Conservation (phyloP, 169 alveolate species). For the Cryptosporidium xiaoi region DNA sequence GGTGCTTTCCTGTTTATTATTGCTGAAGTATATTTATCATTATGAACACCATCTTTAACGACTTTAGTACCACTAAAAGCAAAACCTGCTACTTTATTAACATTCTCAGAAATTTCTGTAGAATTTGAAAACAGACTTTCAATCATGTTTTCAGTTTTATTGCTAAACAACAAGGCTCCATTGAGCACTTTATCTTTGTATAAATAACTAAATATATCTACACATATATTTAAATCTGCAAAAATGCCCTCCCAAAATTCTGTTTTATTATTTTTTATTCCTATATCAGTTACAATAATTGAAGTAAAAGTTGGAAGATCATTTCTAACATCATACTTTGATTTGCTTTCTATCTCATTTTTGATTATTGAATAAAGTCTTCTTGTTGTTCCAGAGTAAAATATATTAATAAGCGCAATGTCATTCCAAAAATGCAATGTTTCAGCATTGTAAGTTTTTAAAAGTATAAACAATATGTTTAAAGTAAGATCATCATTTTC, state of each 20-base stretch:
- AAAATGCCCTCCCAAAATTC: constrained; percentile 41
- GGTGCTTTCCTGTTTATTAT: background rate
- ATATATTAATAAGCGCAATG: background rate
- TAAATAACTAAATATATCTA: background rate
- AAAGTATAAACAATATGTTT: constrained; percentile 6
- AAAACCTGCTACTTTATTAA: constrained; percentile 7
- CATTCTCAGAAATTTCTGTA: constrained; percentile 14
- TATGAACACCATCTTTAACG: background rate
- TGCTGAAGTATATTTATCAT: background rate
- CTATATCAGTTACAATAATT: background rate
- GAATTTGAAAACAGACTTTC: background rate
- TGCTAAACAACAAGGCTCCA: background rate
- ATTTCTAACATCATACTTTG: constrained; percentile 1
- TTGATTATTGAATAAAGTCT: constrained; percentile 14
- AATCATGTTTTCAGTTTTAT: background rate
- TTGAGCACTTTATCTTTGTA: background rate
- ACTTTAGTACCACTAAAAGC: background rate
- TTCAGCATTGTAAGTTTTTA: background rate
- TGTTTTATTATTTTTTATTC: background rate
- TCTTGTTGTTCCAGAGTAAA: constrained; percentile 7
- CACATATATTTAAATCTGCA: constrained; percentile 18
- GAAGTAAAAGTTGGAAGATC: constrained; percentile 26
- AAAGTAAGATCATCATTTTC: background rate
- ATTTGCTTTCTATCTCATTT: background rate
- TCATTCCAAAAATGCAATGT: constrained; percentile 35